Evolutionary conservation across 2,329 filamentous ascomycete genomes (phyloP).

Genomic region (Rugonectria rugulosa): DNA sequence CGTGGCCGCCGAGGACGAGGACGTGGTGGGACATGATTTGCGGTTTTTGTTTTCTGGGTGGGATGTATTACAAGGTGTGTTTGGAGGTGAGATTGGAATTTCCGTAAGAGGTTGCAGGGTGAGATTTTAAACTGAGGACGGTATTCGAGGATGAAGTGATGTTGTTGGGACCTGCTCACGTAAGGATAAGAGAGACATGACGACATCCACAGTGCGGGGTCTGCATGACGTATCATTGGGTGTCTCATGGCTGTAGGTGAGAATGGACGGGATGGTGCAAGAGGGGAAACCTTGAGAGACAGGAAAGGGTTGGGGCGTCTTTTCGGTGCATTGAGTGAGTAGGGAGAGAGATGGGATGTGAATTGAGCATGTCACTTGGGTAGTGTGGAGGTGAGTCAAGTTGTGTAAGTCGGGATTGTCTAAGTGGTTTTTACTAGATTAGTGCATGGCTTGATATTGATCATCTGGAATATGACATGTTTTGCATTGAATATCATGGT

Average conservation of each 20-base stretch:
- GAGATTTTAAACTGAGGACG: neutral
- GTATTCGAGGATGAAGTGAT: neutral
- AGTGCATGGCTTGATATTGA: no score
- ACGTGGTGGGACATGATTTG: conserved; percentile 58
- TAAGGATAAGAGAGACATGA: conserved; percentile 22
- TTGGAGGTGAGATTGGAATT: neutral
- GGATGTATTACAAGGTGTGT: neutral
- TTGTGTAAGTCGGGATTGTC: no score
- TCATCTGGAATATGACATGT: no score
- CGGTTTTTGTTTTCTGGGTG: neutral
- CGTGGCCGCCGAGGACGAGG: conserved; percentile 82
- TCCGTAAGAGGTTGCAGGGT: neutral
- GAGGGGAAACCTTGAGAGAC: neutral
- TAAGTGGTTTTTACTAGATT: no score
- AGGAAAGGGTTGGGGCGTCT: no score
- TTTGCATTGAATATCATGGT: no score
- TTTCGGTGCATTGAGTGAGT: neutral
- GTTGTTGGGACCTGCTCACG: conserved; percentile 17
- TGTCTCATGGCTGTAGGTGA: no score
- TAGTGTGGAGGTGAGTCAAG: neutral
- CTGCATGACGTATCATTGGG: conserved; percentile 15
- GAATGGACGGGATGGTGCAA: neutral
- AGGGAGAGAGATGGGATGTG: neutral
- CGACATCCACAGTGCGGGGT: conserved; percentile 26
- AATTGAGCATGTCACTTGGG: no score